Evolutionary conservation across 371 early-diverging fungal species (phyloP).

Genomic region (Apophysomyces sp.): DNA sequence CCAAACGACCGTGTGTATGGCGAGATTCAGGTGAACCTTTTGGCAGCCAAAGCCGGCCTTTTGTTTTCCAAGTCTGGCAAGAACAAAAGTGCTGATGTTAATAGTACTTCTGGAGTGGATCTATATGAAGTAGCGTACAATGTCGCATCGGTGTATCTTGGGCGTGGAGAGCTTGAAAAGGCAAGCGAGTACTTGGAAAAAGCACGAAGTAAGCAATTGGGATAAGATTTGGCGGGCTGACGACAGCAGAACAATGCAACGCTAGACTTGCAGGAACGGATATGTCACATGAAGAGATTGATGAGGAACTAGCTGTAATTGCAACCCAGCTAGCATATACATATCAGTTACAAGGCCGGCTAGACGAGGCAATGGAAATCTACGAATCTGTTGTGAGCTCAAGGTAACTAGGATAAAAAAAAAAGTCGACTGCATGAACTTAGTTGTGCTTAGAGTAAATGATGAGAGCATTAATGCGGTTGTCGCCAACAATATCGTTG

Average conservation of each 20-base stretch:
- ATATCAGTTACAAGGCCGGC: slow-evolving; percentile 63
- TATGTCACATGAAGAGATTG: slow-evolving; percentile 63
- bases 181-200: slow-evolving; percentile 52
- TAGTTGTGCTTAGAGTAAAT: neutral
- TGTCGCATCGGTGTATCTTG: slow-evolving; percentile 62
- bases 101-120: slow-evolving; percentile 14
- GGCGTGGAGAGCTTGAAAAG: slow-evolving; percentile 48
- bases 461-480: slow-evolving; percentile 62
- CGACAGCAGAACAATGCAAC: slow-evolving; percentile 32
- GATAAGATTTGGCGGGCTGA: neutral
- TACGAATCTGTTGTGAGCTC: slow-evolving; percentile 61
- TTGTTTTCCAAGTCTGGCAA: slow-evolving; percentile 42
- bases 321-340: slow-evolving; percentile 73
- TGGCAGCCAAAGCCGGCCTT: slow-evolving; percentile 67
- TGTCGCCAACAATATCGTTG: slow-evolving; percentile 69
- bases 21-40: slow-evolving; percentile 55
- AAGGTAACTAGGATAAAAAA: slow-evolving; percentile 44
- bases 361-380: slow-evolving; percentile 59
- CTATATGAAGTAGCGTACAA: slow-evolving; percentile 76
- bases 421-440: neutral
- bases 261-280: slow-evolving; percentile 25
- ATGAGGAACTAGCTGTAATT: slow-evolving; percentile 69
- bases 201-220: slow-evolving; percentile 51
- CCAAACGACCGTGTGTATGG: slow-evolving; percentile 30
- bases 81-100: slow-evolving; percentile 4